These are phyloP conservation scores for Eutrema salsugineum DNA, from an alignment of 441 rosid genomes.

Conservation along the genomic window DNA sequence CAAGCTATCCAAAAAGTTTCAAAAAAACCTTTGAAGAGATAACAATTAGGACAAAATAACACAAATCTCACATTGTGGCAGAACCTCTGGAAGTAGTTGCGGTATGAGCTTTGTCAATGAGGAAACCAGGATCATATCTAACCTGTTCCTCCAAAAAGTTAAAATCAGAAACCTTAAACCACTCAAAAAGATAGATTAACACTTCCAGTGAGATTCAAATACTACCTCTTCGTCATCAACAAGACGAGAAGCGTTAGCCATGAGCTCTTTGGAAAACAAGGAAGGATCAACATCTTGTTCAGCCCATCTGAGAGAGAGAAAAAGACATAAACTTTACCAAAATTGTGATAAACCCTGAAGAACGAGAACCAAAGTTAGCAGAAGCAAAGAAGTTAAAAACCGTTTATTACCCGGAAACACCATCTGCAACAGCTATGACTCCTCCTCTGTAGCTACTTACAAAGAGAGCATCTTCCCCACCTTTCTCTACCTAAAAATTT, in stretches of 20 bases:
- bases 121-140: constrained; percentile 70
- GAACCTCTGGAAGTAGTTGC: constrained; percentile 79
- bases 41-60: neutral
- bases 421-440: constrained; percentile 89
- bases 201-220: neutral
- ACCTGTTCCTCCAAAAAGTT: constrained; percentile 44
- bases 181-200: neutral
- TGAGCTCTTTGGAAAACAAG: constrained; percentile 74
- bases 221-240: constrained; percentile 66
- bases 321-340: constrained; percentile 19
- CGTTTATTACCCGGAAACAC: constrained; percentile 71
- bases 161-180: neutral
- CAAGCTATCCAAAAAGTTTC: neutral
- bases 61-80: constrained; percentile 71
- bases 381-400: neutral
- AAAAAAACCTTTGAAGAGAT: neutral
- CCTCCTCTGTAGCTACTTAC: constrained; percentile 73
- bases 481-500: constrained; percentile 60
- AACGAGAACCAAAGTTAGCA: neutral
- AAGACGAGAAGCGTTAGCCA: constrained; percentile 61
- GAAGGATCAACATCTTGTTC: constrained; percentile 92
- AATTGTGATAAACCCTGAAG: neutral
- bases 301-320: constrained; percentile 82
- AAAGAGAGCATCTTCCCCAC: constrained; percentile 93
- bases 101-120: constrained; percentile 79